Percentiles rank a stretch among this genome's conserved stretches.
Evolutionary conservation across 768 basidiomycete genomes (phyloP).

Genomic region (Hydnomerulius pinastri): DNA sequence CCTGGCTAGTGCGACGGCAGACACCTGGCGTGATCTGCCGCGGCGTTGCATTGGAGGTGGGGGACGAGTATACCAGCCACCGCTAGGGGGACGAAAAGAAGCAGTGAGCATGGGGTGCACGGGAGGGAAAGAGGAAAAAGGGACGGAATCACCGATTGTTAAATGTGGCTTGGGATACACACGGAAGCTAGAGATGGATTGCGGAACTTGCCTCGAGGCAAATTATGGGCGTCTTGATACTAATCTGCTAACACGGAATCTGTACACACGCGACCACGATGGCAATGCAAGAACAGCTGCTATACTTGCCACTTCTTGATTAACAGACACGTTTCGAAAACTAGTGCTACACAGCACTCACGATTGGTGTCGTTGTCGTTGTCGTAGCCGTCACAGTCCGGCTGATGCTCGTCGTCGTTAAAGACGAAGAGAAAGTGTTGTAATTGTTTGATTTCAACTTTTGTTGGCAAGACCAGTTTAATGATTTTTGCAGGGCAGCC

Average conservation of each 20-base stretch:
- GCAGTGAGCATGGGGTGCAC: constrained; percentile 23
- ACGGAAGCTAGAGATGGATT: constrained; percentile 5
- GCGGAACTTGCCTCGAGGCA: constrained; percentile 24
- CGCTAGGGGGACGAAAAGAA: constrained; percentile 22
- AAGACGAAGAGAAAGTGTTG: background rate
- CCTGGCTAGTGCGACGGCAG: constrained; percentile 44
- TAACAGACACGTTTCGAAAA: background rate
- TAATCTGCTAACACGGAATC: background rate
- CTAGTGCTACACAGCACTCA: background rate
- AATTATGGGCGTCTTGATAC: constrained; percentile 14
- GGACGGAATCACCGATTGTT: constrained; percentile 11
- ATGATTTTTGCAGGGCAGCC: background rate
- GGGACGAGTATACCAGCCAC: constrained; percentile 24
- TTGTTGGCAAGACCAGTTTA: background rate
- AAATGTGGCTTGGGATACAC: constrained; percentile 14
- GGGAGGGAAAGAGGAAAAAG: constrained; percentile 6
- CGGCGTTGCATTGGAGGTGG: constrained; percentile 32
- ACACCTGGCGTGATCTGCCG: constrained; percentile 45
- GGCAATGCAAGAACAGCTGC: background rate
- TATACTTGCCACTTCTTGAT: background rate
- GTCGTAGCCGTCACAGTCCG: too few relatives aligned
- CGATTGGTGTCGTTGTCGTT: background rate
- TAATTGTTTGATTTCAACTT: background rate
- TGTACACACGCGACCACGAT: background rate
- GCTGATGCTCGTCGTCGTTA: background rate